Percentiles rank a stretch among this genome's conserved stretches.
These are phyloP conservation scores for Penicillium riverlandense DNA, from an alignment of 495 filamentous ascomycete species.

Conservation along the genomic window DNA sequence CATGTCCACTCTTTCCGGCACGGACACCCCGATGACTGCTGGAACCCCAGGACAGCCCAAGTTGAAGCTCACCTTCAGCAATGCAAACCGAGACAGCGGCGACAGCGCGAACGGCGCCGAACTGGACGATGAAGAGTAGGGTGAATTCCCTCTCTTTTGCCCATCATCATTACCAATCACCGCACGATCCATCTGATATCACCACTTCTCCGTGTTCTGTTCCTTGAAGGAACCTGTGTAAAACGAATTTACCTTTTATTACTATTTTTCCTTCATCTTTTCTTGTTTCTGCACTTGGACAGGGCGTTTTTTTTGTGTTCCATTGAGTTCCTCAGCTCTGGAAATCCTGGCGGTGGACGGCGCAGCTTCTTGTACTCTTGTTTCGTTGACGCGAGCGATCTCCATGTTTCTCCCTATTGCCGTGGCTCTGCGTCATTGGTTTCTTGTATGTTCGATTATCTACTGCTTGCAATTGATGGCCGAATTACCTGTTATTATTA, in stretches of 20 bases:
- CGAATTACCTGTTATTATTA: constrained; percentile 4
- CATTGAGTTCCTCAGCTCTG: too few relatives aligned
- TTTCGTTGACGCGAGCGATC: too few relatives aligned
- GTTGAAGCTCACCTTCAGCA: constrained; percentile 52
- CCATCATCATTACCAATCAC: too few relatives aligned
- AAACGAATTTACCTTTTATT: constrained; percentile 6
- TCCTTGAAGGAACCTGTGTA: neutral
- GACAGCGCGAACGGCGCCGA: constrained; percentile 21
- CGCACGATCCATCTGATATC: too few relatives aligned
- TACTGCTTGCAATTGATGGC: too few relatives aligned
- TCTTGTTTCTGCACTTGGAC: neutral
- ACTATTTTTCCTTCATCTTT: constrained; percentile 1
- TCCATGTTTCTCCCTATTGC: neutral
- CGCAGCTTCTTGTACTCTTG: too few relatives aligned
- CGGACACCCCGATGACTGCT: constrained; percentile 62
- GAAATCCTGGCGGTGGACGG: too few relatives aligned
- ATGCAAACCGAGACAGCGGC: constrained; percentile 29
- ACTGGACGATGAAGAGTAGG: constrained; percentile 31
- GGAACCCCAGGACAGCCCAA: constrained; percentile 47
- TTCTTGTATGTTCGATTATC: too few relatives aligned
- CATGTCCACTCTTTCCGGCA: constrained; percentile 56
- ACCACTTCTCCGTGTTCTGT: neutral
- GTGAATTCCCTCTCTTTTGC: too few relatives aligned
- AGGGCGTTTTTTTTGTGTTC: neutral
- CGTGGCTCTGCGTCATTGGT: too few relatives aligned